Evolutionary conservation across 2,329 filamentous ascomycete species (phyloP).

Genomic region (Gnomoniopsis smithogilvyi): DNA sequence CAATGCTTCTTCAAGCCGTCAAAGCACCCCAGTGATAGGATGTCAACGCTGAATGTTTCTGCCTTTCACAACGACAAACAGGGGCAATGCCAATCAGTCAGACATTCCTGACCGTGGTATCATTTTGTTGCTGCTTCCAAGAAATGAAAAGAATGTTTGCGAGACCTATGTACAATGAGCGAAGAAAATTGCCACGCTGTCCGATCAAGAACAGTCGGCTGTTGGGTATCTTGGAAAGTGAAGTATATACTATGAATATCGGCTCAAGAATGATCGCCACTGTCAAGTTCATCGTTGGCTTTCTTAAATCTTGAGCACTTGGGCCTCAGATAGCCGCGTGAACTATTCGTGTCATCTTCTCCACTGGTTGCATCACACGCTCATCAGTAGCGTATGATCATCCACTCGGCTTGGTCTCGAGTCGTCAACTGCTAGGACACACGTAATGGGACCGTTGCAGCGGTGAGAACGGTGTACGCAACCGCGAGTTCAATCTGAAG

Average conservation of each 20-base stretch:
- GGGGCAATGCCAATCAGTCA: not conserved
- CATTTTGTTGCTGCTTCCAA: not conserved
- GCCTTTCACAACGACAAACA: not conserved
- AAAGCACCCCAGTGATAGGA: not conserved
- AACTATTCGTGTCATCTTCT: not conserved
- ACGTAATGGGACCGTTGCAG: no score
- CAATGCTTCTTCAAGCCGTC: not conserved
- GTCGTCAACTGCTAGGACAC: not conserved
- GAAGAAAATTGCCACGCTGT: slow-evolving; percentile 7
- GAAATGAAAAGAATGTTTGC: not conserved
- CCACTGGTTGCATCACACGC: not conserved
- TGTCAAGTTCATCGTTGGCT: not conserved
- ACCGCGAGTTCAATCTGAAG: no score
- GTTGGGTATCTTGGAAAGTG: slow-evolving; percentile 15
- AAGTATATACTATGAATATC: slow-evolving; percentile 13
- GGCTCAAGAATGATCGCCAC: not conserved
- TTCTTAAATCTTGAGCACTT: not conserved
- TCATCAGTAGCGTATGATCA: not conserved
- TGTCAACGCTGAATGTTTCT: not conserved
- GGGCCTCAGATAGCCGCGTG: not conserved
- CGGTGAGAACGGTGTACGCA: no score
- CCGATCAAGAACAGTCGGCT: not conserved
- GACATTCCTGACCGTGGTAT: not conserved
- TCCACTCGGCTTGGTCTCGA: not conserved
- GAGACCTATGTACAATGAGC: slow-evolving; percentile 14